Conservation (phyloP, 1,284 basidiomycete genomes). For the Papiliotrema laurentii region DNA sequence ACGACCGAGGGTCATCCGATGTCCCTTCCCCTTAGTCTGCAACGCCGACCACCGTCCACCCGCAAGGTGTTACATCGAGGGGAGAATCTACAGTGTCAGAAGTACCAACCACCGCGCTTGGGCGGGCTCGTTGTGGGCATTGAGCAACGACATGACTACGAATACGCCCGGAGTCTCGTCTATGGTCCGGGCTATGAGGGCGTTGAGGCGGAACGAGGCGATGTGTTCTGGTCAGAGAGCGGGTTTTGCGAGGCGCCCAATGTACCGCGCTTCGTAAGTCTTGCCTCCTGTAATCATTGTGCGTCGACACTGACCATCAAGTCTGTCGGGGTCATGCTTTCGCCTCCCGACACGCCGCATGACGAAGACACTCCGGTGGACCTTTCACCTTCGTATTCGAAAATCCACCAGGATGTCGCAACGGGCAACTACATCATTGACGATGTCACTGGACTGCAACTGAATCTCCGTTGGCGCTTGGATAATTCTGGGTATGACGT, state of each 20-base stretch:
- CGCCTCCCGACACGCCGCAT: constrained; percentile 48
- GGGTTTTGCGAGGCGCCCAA: constrained; percentile 70
- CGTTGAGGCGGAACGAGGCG: constrained; percentile 21
- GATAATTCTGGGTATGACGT: constrained; percentile 85
- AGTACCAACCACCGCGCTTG: constrained; percentile 54
- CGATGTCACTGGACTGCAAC: constrained; percentile 69
- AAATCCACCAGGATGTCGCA: background rate
- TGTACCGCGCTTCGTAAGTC: constrained; percentile 66
- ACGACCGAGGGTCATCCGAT: constrained; percentile 93
- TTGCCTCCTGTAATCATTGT: background rate
- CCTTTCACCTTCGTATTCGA: constrained; percentile 52
- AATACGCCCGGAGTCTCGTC: constrained; percentile 68
- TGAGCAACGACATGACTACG: constrained; percentile 64
- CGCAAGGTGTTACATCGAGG: constrained; percentile 60
- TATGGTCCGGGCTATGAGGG: constrained; percentile 48
- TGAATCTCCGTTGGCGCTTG: constrained; percentile 67
- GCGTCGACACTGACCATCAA: constrained; percentile 6
- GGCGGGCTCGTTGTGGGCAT: constrained; percentile 63
- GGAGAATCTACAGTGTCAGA: constrained; percentile 68
- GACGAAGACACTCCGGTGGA: constrained; percentile 54
- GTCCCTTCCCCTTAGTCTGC: constrained; percentile 56
- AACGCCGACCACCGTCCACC: constrained; percentile 57
- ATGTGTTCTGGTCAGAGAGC: constrained; percentile 56
- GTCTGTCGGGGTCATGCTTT: constrained; percentile 67
- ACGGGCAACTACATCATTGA: constrained; percentile 67